These are phyloP conservation scores for Clonostachys sp. DNA, from an alignment of 2,329 filamentous ascomycete species.

Conservation along the genomic window DNA sequence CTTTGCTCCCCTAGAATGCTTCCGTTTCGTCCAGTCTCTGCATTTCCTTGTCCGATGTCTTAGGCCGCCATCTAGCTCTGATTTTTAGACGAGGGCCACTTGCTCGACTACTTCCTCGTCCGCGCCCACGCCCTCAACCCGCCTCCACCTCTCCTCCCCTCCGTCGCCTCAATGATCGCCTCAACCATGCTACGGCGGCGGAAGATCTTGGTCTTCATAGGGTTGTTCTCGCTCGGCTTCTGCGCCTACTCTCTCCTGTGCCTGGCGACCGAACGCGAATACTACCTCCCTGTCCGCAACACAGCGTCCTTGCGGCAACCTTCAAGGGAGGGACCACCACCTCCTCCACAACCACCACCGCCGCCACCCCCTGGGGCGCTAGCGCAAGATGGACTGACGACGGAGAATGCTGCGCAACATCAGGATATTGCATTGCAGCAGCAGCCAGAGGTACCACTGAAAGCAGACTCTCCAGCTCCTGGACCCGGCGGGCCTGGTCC, in stretches of 20 bases:
- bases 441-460: slow-evolving; percentile 1
- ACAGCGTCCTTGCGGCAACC: neutral
- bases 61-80: no score
- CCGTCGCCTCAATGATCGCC: neutral
- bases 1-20: no score
- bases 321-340: neutral
- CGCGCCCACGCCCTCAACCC: neutral
- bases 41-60: no score
- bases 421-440: slow-evolving; percentile 7
- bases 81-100: no score
- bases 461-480: no score
- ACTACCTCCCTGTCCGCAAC: neutral
- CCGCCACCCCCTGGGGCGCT: neutral
- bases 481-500: no score
- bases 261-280: slow-evolving; percentile 4
- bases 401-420: neutral
- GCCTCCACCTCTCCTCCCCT: neutral
- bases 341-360: neutral
- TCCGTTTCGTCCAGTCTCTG: no score
- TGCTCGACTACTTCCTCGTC: neutral
- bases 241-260: slow-evolving; percentile 23
- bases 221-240: slow-evolving; percentile 29
- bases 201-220: slow-evolving; percentile 25
- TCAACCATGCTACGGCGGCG: slow-evolving; percentile 28
- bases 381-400: no score